Base-by-base conservation (phyloP, 352 stramenopile species). In the Pythium rhizo-oryzae region DNA sequence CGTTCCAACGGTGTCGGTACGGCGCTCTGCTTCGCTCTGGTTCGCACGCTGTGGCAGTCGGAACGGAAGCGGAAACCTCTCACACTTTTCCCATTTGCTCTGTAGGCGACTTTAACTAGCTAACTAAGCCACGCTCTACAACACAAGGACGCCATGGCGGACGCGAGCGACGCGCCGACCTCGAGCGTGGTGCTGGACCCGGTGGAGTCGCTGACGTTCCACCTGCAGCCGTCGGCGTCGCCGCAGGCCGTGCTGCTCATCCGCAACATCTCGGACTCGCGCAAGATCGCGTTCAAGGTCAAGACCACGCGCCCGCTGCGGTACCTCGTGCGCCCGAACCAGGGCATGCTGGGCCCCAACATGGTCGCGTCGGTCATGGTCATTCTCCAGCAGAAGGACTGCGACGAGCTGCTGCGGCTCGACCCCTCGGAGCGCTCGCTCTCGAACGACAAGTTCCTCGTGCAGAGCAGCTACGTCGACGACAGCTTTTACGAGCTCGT, bases 361-460 rank as follows among this genome's bases (percentile, higher is more conserved):
- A 87, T 83, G 51, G 76, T 77, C 50, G 83, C 87, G 15, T 90
- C 84, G 46, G 81, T 96, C 62, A 91, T 94, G 80, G 87, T 96
- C 25, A 96, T 94, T 59, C 60, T 96, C 63, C 89, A 96, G 72
- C 89, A 96, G 62, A 94, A 93, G 59, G 87, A 96, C 72, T 95
- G 89, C 62, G 89, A 96, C 58, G 89, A 96, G 56, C 74, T 96
- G 49, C 67, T 93, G 69, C 87, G 87, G 0, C 65, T 95, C 46
- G 87, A 94, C 39, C 75, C 84, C 8, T 76, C 84, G 0, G 89
- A 96, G 71, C 85, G 89, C 28, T 80, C 90, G 76, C 68, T 94
- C 46, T 87, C 85, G 47, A 96, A 96, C 67, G 89, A 96, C 77
- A 96, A 96, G 81, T 96, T 96, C 61, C 77, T 96, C 5, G 89